Base-by-base conservation (phyloP, 208 protist genomes). In the Crithidia brevicula region DNA sequence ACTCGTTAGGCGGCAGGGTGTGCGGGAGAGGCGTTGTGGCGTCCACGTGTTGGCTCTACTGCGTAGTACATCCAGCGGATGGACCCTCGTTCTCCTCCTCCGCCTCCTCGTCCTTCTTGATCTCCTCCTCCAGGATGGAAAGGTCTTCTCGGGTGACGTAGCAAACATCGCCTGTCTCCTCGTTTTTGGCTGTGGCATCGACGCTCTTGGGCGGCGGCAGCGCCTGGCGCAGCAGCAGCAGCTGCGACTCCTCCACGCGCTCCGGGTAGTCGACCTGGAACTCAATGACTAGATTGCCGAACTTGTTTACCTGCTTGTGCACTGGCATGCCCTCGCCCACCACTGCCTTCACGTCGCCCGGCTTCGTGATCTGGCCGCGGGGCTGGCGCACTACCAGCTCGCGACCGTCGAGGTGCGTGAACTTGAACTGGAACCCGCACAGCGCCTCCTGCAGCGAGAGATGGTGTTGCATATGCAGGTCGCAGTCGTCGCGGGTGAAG, bases 371-470 rank as follows among this genome's bases (percentile, higher is more conserved):
- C n/a, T 82, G 77, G 0, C 92, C 89, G 16, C 83, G 63, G 20
- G 77, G 74, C 25, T 84, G 85, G 33, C 86, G 75, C 5, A 98
- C 88, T 20, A 97, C 61, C 4, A 98, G 85, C 25, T 91, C 78
- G 15, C 94, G 79, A 23, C 85, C 88, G 71, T 98, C 95, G 9
- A 98, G 79, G 65, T 98, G 95, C 33, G 65, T 85, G 11, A 98
- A 34, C 42, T 86, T 68, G 74, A 98, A 96, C 67, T 96, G 79
- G 76, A 95, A 90, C 3, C 97, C 97, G 56, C 88, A 97, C n/a
- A 99, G 81, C 5, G 98, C 96, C 73, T 99, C 97, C 2, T 79
- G 74, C n/a, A 99, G 83, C 0, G 81, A 87, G 53, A 99, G 89
- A 22, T 74, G 77, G 33, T 95, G 85, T 10, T 77, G 85, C 67